Base-by-base conservation (phyloP, 2,329 filamentous ascomycete genomes). In the Alternaria ventricosa region DNA sequence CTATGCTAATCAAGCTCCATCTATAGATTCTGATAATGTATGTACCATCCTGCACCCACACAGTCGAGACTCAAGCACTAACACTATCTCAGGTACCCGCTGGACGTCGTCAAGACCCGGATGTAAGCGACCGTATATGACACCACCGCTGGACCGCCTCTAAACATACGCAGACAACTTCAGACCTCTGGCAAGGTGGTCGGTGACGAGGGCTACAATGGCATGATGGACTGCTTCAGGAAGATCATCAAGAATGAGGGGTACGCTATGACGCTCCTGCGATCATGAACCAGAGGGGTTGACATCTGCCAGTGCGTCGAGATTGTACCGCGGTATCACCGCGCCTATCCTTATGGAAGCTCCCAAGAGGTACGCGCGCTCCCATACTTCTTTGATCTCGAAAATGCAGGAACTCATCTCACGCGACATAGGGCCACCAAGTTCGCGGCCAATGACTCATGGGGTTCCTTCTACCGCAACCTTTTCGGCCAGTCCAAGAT, bases 321-420 rank as follows among this genome's bases (percentile, higher is more conserved):
- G 95, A 71, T 87, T 99, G 65, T 99, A 99, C 86, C 93, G 96
- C 72, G 96, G 96, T 78, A 99, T 99, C 82, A 90, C 88, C 47
- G 95, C 96, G 25, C 96, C 96, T 55, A 98, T 99, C 78, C 87
- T 98, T 71, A 99, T 99, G 95, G 95, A 98, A 83, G 94, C 94
- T 60, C 90, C 92, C 82, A 97, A 97, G 88, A 89, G 85, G 83
- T 85, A 68, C 63, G 65, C 22, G 20, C 22, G 20, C 9, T 18
- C 11, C 47, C 4, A 47, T 15, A 7, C 45, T 22, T 36, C 12
- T n/a, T 53, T 18, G n/a, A 44, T 20, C 28, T 44, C 20, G 13
- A 2, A 15, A 33, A 4, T 11, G 6, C 22, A 54, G 15, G 27
- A 12, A 6, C 41, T 13, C 28, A 9, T 54, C 60, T 69, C 53